Evolutionary conservation across 352 stramenopile genomes (phyloP).

Genomic region (Pilasporangium apinafurcum): DNA sequence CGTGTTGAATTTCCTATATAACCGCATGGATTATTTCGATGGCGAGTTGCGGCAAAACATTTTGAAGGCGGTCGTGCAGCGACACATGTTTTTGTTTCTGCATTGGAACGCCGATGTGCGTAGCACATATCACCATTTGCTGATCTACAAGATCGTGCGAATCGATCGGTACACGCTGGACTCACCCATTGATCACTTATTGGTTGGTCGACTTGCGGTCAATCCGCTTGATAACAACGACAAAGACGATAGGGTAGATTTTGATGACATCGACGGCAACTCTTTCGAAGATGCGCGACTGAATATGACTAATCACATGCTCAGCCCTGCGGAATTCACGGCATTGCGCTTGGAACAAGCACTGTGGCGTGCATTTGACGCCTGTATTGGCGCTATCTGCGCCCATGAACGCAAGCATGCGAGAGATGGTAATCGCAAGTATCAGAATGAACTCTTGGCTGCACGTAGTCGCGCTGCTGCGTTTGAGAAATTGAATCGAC

Average conservation of each 20-base stretch:
- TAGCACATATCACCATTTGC: conserved; percentile 65
- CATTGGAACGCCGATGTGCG: conserved; percentile 75
- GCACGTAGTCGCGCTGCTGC: conserved; percentile 40
- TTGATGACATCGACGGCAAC: conserved; percentile 11
- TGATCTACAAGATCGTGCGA: conserved; percentile 59
- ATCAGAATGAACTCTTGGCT: conserved; percentile 44
- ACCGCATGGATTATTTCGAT: conserved; percentile 66
- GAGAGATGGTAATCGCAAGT: conserved; percentile 50
- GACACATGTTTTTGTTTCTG: conserved; percentile 71
- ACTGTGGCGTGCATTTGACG: conserved; percentile 72
- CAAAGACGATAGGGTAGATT: conserved; percentile 25
- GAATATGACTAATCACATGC: conserved; percentile 8
- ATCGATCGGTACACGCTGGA: conserved; percentile 57
- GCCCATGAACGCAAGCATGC: conserved; percentile 48
- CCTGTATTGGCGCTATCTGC: conserved; percentile 54
- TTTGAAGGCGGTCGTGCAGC: conserved; percentile 64
- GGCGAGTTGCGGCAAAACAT: conserved; percentile 58
- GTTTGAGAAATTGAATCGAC: conserved; percentile 46
- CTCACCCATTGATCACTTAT: conserved; percentile 60
- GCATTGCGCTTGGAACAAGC: conserved; percentile 53
- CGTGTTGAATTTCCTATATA: conserved; percentile 65
- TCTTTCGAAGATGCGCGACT: conserved; percentile 16
- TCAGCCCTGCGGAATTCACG: conserved; percentile 38
- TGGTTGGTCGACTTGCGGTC: conserved; percentile 47
- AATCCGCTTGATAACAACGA: conserved; percentile 24